phyloP scores from a whole-genome alignment of 768 basidiomycete species.

The Royoungia palumana region DNA sequence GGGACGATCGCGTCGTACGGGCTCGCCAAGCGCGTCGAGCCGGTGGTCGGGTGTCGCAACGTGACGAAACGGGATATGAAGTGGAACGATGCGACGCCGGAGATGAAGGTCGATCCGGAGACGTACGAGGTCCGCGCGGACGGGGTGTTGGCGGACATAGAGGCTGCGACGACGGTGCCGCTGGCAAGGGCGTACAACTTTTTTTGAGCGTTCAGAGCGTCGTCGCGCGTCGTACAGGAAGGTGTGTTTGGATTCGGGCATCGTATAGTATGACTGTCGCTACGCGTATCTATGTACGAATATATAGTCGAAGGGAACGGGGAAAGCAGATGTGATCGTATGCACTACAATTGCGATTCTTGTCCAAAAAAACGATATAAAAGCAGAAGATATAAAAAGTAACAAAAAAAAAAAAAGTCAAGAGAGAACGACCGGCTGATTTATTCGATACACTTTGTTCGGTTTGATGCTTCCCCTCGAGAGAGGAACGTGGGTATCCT shows the following conservation, averaged over 20 bases:
- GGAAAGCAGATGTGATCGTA: background rate
- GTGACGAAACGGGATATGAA: slow-evolving; percentile 91
- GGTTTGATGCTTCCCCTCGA: too few species aligned
- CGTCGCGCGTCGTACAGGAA: too few species aligned
- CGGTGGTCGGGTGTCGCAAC: slow-evolving; percentile 71
- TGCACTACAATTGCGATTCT: slow-evolving; percentile 15
- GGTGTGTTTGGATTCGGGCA: too few species aligned
- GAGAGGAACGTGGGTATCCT: background rate
- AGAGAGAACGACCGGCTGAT: background rate
- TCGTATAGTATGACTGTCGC: slow-evolving; percentile 8
- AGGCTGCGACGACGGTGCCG: slow-evolving; percentile 66
- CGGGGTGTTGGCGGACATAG: slow-evolving; percentile 71
- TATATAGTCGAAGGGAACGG: background rate
- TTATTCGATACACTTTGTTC: slow-evolving; percentile 11
- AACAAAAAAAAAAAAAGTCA: background rate
- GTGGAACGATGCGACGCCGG: slow-evolving; percentile 79
- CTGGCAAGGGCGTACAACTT: slow-evolving; percentile 75
- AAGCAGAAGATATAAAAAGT: slow-evolving; percentile 24
- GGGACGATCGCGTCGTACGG: slow-evolving; percentile 64
- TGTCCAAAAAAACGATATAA: slow-evolving; percentile 11
- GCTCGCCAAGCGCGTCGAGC: slow-evolving; percentile 66
- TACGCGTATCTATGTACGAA: slow-evolving; percentile 3
- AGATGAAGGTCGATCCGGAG: slow-evolving; percentile 90
- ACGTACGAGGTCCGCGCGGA: slow-evolving; percentile 83
- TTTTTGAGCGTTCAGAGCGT: too few species aligned